These are phyloP conservation scores for Trametes versicolor DNA, from an alignment of 1,284 basidiomycete species.

Conservation along the genomic window DNA sequence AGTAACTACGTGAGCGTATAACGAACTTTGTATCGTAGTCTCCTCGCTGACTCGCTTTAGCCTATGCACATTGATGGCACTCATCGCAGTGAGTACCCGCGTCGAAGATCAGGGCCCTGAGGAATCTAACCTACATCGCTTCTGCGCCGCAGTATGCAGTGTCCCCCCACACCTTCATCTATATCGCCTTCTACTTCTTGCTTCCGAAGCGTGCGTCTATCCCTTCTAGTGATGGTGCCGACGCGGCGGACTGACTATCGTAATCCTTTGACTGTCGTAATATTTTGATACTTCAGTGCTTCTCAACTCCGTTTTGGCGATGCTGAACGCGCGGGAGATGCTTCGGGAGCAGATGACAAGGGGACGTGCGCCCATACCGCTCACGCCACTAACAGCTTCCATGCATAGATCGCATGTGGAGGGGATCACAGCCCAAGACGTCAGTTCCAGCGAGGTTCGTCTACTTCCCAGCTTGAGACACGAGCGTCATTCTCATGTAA, in stretches of 20 bases:
- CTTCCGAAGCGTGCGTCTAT: slow-evolving; percentile 36
- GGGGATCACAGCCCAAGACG: neutral
- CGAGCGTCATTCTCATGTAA: neutral
- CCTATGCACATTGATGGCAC: neutral
- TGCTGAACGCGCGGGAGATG: slow-evolving; percentile 20
- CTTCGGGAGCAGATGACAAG: slow-evolving; percentile 26
- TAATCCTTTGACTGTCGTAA: too few species aligned
- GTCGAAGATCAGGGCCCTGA: neutral
- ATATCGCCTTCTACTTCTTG: slow-evolving; percentile 38
- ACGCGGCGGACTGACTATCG: neutral
- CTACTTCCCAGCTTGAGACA: neutral
- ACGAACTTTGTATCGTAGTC: neutral
- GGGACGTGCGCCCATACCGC: slow-evolving; percentile 28
- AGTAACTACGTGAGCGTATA: slow-evolving; percentile 25
- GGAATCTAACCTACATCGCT: neutral
- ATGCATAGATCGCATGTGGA: neutral
- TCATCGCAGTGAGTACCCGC: neutral
- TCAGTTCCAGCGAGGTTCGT: neutral
- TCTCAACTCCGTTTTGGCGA: slow-evolving; percentile 18
- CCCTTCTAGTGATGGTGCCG: neutral
- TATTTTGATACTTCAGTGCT: slow-evolving; percentile 8
- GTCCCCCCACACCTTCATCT: slow-evolving; percentile 39
- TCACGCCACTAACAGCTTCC: slow-evolving; percentile 22
- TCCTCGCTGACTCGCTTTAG: neutral
- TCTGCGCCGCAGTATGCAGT: slow-evolving; percentile 29